These are phyloP conservation scores for Ceratobasidium sp. DNA, from an alignment of 1,284 basidiomycete genomes.

Conservation along the genomic window DNA sequence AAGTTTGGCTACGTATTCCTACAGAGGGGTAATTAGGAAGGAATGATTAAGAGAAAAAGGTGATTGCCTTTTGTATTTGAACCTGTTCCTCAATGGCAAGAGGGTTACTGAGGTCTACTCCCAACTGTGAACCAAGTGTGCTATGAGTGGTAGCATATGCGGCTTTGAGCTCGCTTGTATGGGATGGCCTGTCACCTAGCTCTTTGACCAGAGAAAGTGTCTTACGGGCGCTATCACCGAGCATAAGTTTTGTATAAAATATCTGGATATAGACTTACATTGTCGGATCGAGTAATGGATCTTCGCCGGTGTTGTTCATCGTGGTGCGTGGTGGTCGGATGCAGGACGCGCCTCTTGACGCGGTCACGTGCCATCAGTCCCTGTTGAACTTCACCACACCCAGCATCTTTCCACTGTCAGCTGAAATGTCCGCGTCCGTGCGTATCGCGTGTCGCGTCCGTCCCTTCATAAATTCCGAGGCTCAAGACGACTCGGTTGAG, in stretches of 20 bases:
- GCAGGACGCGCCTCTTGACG: conserved; percentile 33
- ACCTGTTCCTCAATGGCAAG: conserved; percentile 32
- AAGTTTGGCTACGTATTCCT: conserved; percentile 36
- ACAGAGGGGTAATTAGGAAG: not conserved
- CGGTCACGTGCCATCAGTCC: conserved; percentile 14
- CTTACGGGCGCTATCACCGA: conserved; percentile 2
- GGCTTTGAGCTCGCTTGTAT: conserved; percentile 10
- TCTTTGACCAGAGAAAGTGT: conserved; percentile 27
- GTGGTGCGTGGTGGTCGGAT: conserved; percentile 28
- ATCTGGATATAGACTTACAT: not conserved
- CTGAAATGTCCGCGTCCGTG: conserved; percentile 29
- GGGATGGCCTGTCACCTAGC: conserved; percentile 17
- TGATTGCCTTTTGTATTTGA: conserved; percentile 23
- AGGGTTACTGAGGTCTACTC: conserved; percentile 23
- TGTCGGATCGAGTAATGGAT: conserved; percentile 32
- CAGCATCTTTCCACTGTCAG: not conserved
- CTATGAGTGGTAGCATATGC: conserved; percentile 21
- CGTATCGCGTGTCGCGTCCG: conserved; percentile 52
- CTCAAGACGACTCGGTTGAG: conserved; percentile 66
- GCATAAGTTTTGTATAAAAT: not conserved
- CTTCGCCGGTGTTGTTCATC: conserved; percentile 26
- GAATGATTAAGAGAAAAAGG: no score
- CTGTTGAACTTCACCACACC: conserved; percentile 32
- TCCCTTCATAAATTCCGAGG: conserved; percentile 65
- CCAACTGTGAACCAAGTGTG: conserved; percentile 18